phyloP scores from a whole-genome alignment of 495 filamentous ascomycete genomes.

The Aspergillus campestris region DNA sequence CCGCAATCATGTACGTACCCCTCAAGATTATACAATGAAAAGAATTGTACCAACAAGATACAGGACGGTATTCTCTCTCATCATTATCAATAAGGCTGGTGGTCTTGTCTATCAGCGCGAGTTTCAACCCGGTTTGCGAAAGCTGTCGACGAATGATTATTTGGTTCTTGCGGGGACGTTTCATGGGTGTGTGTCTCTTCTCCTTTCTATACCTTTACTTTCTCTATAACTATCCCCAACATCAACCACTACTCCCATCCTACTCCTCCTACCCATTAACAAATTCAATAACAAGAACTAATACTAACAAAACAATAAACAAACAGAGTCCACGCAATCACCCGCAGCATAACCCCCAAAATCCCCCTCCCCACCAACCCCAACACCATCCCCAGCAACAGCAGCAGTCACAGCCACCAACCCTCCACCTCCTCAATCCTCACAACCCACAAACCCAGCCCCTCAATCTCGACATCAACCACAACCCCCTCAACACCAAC shows the following conservation, averaged over 20 bases:
- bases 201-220: constrained; percentile 19
- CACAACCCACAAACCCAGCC: constrained; percentile 6
- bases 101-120: constrained; percentile 92
- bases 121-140: constrained; percentile 74
- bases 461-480: constrained; percentile 6
- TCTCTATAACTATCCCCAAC: constrained; percentile 4
- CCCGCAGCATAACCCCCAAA: constrained; percentile 63
- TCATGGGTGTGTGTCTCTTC: constrained; percentile 50
- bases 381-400: constrained; percentile 11
- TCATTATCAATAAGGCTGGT: constrained; percentile 97
- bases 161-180: constrained; percentile 97
- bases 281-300: not conserved
- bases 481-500: constrained; percentile 18
- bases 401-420: constrained; percentile 12
- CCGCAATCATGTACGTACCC: too few relatives aligned
- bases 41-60: not conserved
- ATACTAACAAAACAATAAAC: not conserved
- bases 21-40: not conserved
- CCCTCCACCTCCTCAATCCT: constrained; percentile 19
- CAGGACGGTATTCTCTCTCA: constrained; percentile 87
- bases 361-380: constrained; percentile 20
- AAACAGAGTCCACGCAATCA: constrained; percentile 79
- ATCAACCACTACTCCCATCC: not conserved
- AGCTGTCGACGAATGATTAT: constrained; percentile 87
- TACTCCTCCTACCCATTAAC: not conserved